Percentiles rank a stretch among this genome's conserved stretches.
Evolutionary conservation across 139 green algal genomes (phyloP).

Genomic region (Yamagishiella unicocca): DNA sequence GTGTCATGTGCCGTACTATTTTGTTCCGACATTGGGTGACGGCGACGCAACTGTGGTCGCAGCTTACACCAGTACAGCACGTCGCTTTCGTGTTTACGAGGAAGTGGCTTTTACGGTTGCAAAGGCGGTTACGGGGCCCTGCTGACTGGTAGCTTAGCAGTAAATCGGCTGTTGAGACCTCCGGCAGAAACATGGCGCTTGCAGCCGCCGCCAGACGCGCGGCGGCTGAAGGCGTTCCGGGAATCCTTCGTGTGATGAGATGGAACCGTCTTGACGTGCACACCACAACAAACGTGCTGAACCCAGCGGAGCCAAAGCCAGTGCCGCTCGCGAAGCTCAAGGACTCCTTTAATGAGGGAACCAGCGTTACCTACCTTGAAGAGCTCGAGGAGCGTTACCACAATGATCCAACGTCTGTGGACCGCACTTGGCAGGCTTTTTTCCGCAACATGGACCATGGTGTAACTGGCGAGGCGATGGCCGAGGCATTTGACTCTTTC

Average conservation of each 20-base stretch:
- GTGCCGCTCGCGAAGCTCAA: constrained; percentile 92
- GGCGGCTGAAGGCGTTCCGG: constrained; percentile 29
- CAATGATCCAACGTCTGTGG: constrained; percentile 84
- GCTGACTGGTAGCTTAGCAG: not conserved
- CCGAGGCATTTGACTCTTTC: constrained; percentile 90
- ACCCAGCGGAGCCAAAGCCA: constrained; percentile 68
- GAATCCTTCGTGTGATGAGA: not conserved
- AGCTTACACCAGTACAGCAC: not conserved
- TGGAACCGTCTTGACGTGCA: constrained; percentile 2
- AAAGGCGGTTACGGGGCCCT: not conserved
- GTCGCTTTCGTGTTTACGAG: not conserved
- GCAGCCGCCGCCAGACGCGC: constrained; percentile 31
- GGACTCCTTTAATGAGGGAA: constrained; percentile 96
- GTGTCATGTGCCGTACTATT: not conserved
- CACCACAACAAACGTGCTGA: not conserved
- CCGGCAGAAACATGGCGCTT: constrained; percentile 13
- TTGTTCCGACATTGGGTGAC: constrained; percentile 16
- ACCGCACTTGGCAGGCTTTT: constrained; percentile 90
- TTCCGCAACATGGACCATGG: constrained; percentile 88
- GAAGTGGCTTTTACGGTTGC: not conserved
- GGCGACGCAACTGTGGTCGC: not conserved
- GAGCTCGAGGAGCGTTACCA: constrained; percentile 90
- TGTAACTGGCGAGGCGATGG: constrained; percentile 84
- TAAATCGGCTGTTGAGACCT: not conserved
- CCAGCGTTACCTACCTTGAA: constrained; percentile 90